A percentile compares a stretch with the other conserved stretches of the same genome.
Evolutionary conservation across 176 grass and related monocot genomes (phyloP).

Genomic region (Rhipidocladum racemiflorum): DNA sequence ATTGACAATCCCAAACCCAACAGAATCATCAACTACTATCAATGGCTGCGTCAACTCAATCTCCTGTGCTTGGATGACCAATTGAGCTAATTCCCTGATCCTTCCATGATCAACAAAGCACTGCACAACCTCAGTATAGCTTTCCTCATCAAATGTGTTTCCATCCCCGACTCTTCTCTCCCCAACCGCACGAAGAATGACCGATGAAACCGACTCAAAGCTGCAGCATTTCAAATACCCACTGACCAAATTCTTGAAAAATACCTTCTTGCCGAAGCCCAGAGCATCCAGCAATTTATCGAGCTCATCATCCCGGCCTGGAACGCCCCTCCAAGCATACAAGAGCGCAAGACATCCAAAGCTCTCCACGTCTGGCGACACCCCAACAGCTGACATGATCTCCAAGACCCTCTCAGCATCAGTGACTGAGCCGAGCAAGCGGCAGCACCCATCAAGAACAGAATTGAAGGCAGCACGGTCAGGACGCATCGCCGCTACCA

Average conservation of each 20-base stretch:
- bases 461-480: slow-evolving; percentile 63
- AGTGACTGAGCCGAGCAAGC: slow-evolving; percentile 45
- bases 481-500: slow-evolving; percentile 51
- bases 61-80: slow-evolving; percentile 84
- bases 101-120: slow-evolving; percentile 54
- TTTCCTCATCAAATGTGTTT: slow-evolving; percentile 43
- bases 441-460: slow-evolving; percentile 78
- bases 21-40: slow-evolving; percentile 41
- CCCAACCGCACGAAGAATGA: slow-evolving; percentile 57
- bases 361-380: slow-evolving; percentile 66
- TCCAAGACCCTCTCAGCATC: slow-evolving; percentile 80
- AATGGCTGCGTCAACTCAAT: slow-evolving; percentile 46
- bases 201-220: slow-evolving; percentile 58
- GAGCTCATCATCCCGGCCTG: slow-evolving; percentile 55
- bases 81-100: slow-evolving; percentile 65
- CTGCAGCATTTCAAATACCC: slow-evolving; percentile 58
- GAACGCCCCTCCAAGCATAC: slow-evolving; percentile 73
- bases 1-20: slow-evolving; percentile 85
- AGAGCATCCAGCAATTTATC: slow-evolving; percentile 85
- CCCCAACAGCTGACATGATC: slow-evolving; percentile 62
- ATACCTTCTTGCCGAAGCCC: slow-evolving; percentile 51
- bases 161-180: slow-evolving; percentile 44
- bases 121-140: slow-evolving; percentile 56
- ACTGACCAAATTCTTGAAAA: slow-evolving; percentile 79
- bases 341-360: slow-evolving; percentile 82